Conservation (phyloP, 139 green algal genomes). For the Chlorella sp. region DNA sequence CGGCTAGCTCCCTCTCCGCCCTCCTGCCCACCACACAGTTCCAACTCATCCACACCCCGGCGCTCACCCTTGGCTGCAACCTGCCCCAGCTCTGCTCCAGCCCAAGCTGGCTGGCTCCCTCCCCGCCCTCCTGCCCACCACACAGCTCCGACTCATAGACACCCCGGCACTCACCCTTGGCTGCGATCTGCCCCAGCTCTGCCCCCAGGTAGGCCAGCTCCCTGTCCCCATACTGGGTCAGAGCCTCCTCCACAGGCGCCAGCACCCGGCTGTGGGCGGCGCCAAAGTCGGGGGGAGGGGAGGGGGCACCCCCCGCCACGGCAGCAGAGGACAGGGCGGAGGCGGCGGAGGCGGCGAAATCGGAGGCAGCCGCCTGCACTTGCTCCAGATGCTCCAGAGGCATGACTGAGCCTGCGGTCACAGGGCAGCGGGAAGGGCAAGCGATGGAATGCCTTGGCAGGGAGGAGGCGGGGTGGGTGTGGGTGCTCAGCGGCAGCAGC, state of each 20-base stretch:
- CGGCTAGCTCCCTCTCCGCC: too few species aligned
- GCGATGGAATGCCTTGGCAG: background rate
- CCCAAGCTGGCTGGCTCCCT: too few species aligned
- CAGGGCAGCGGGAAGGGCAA: background rate
- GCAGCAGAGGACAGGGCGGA: slow-evolving; percentile 9
- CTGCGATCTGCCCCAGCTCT: slow-evolving; percentile 36
- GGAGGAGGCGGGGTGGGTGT: background rate
- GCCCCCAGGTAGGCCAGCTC: slow-evolving; percentile 41
- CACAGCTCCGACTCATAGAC: background rate
- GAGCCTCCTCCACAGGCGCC: slow-evolving; percentile 46
- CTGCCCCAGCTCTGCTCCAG: too few species aligned
- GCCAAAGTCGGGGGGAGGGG: background rate
- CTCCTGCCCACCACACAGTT: too few species aligned
- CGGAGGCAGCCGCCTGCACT: slow-evolving; percentile 22
- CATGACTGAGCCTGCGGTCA: slow-evolving; percentile 19
- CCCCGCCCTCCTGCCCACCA: background rate
- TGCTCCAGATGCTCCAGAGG: slow-evolving; percentile 51
- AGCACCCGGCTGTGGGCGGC: background rate
- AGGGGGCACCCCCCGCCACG: background rate
- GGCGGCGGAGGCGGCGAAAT: slow-evolving; percentile 16
- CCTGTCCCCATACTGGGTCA: slow-evolving; percentile 52
- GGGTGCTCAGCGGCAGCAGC: background rate
- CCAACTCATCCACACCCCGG: too few species aligned
- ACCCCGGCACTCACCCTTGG: slow-evolving; percentile 10
- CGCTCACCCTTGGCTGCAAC: background rate